Base-by-base conservation (phyloP, 441 rosid genomes). In the Melastoma candidum region DNA sequence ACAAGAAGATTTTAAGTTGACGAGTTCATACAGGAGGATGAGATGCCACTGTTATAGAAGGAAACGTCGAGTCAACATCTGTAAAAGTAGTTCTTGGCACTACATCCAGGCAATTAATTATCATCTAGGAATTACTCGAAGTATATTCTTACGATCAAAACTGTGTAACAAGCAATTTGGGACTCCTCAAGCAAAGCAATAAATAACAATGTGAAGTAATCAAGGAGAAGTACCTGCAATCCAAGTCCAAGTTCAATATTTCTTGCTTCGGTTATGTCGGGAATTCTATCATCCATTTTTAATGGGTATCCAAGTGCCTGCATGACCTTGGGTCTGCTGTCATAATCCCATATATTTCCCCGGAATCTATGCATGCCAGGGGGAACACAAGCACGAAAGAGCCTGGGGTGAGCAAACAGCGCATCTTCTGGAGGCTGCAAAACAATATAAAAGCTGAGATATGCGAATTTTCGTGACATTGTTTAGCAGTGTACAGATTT, bases 281-380 rank as follows among this genome's bases (percentile, higher is more conserved):
- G 90, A 61, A 84, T 85, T 75, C 90, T 75, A 56, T 92, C 95
- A 41, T 66, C 59, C 69, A 81, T 64, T 26, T 47, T 55, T 68
- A 85, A 75, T 47, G 95, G 97, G 64, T 88, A 92, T 27, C 97
- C 95, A 1, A 88, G 69, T 1, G 78, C 67, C 66, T 67, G 78
- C 95, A 82, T 79, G 25, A 88, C 97, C 53, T 79, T 76, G 0
- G 87, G 95, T 74, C 79, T 84, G 76, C 87, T 72, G 55, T 88
- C 97, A 66, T 76, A 88, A 72, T 92, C 98, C 97, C 98, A 93
- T 29, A 88, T 65, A 69, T 88, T 93, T 47, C 98, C 98, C 63
- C 90, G 78, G 72, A 93, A 93, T 48, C 97, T 81, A 73, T 92
- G 97, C 86, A 92, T 85, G 55, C 97, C 98, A 1, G 97, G 98